These are phyloP conservation scores for Starmerella apis DNA, from an alignment of 805 yeast species.

Conservation along the genomic window DNA sequence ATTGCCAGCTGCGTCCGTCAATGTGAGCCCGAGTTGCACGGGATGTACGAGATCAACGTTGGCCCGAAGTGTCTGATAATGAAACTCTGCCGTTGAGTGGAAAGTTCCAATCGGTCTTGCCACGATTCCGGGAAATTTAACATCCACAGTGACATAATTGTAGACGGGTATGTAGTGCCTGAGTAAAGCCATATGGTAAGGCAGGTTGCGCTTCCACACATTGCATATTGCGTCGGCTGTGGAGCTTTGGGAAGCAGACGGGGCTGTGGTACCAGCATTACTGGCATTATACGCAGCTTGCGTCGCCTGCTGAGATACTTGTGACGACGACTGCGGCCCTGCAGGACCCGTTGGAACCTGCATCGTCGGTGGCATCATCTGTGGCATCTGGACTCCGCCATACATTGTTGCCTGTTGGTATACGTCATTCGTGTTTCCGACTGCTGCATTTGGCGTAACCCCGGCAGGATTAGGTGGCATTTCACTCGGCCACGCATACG, in stretches of 20 bases:
- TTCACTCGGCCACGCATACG: conserved; percentile 23
- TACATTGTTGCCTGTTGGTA: conserved; percentile 11
- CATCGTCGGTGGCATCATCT: conserved; percentile 19
- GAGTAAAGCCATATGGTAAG: conserved; percentile 34
- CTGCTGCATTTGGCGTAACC: background rate
- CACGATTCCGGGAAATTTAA: conserved; percentile 92
- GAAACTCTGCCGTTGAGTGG: conserved; percentile 80
- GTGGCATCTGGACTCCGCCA: conserved; percentile 17
- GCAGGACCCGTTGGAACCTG: conserved; percentile 6
- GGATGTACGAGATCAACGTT: conserved; percentile 80
- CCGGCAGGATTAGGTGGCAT: conserved; percentile 14
- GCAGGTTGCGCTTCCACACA: conserved; percentile 37
- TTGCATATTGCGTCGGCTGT: conserved; percentile 25
- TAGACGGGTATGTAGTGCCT: conserved; percentile 33
- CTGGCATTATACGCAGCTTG: background rate
- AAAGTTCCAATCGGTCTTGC: conserved; percentile 94
- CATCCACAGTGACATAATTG: conserved; percentile 47
- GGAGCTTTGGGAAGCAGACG: conserved; percentile 1
- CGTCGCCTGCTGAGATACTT: background rate
- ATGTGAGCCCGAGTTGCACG: conserved; percentile 74
- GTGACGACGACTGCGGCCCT: conserved; percentile 3
- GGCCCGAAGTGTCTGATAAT: conserved; percentile 86
- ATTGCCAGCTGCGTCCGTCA: conserved; percentile 58
- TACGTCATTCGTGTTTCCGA: background rate
- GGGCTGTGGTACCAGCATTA: background rate